These are phyloP conservation scores for Coemansia sp. DNA, from an alignment of 192 early-diverging fungal species.

Conservation along the genomic window DNA sequence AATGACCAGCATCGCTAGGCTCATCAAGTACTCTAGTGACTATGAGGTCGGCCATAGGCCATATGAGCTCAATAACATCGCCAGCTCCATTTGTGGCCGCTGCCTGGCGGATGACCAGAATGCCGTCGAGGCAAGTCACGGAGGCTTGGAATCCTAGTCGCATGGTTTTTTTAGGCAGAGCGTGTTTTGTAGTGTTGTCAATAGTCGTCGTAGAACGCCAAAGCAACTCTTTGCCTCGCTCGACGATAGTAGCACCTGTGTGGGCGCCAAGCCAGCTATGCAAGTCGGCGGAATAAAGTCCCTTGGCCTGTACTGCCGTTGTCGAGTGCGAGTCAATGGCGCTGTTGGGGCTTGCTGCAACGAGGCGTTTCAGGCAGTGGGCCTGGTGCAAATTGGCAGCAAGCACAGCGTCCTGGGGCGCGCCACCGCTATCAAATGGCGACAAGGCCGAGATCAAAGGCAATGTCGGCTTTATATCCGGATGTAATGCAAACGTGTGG, in stretches of 20 bases:
- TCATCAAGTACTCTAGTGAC: conserved; percentile 3
- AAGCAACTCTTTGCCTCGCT: background rate
- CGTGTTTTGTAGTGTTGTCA: conserved; percentile 36
- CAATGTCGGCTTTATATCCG: background rate
- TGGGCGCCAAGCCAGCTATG: conserved; percentile 24
- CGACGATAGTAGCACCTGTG: background rate
- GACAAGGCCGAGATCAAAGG: background rate
- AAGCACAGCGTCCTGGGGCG: background rate
- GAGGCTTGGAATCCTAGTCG: conserved; percentile 29
- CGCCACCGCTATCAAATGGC: background rate
- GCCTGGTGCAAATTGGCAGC: background rate
- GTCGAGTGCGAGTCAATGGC: background rate
- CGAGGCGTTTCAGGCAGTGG: background rate
- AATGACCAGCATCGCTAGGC: conserved; percentile 4
- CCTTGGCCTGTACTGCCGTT: background rate
- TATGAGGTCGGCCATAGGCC: conserved; percentile 44
- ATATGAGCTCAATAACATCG: conserved; percentile 17
- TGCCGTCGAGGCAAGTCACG: conserved; percentile 26
- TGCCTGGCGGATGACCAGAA: conserved; percentile 15
- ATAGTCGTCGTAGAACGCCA: conserved; percentile 10
- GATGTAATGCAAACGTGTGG: conserved; percentile 18
- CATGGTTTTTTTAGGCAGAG: conserved; percentile 22
- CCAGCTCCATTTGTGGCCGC: background rate
- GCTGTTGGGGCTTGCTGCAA: background rate
- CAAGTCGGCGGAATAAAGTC: conserved; percentile 18